Evolutionary conservation across 1,284 basidiomycete genomes (phyloP).

Genomic region (Ustilago xerochloae): DNA sequence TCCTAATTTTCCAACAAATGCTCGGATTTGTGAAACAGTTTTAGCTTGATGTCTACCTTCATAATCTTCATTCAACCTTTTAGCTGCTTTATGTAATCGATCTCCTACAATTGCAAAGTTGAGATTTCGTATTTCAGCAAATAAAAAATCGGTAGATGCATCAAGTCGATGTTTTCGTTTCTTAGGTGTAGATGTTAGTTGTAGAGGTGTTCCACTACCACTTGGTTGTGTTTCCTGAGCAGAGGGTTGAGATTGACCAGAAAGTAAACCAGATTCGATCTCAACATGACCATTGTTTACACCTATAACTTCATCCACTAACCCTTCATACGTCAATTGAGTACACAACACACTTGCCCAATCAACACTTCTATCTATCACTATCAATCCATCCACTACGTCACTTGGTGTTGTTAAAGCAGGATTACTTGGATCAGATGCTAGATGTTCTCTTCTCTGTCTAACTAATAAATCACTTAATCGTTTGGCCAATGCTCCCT

Average conservation of each 20-base stretch:
- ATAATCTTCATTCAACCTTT: constrained; percentile 88
- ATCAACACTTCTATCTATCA: constrained; percentile 91
- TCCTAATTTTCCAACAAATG: constrained; percentile 93
- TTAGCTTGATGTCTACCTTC: constrained; percentile 84
- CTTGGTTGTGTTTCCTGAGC: constrained; percentile 29
- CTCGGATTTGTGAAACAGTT: constrained; percentile 88
- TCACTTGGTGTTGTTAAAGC: constrained; percentile 56
- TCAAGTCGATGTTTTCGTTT: constrained; percentile 79
- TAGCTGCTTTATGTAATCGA: constrained; percentile 82
- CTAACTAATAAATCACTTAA: constrained; percentile 79
- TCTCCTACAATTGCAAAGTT: constrained; percentile 94
- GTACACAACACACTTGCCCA: constrained; percentile 95
- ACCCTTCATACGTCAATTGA: constrained; percentile 94
- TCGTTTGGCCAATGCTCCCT: constrained; percentile 84
- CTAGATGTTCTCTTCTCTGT: constrained; percentile 71
- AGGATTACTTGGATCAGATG: constrained; percentile 62
- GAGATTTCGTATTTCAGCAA: constrained; percentile 84
- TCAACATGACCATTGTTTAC: constrained; percentile 92
- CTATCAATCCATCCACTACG: constrained; percentile 84
- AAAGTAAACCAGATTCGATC: constrained; percentile 81
- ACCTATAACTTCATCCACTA: constrained; percentile 92
- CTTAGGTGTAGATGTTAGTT: constrained; percentile 44
- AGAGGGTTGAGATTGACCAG: constrained; percentile 50
- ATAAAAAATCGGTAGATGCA: constrained; percentile 81
- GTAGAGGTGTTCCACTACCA: constrained; percentile 48